A percentile compares a stretch with the other conserved stretches of the same genome.
Conservation (phyloP, 2,329 filamentous ascomycete genomes). For the Emericellopsis atlantica region DNA sequence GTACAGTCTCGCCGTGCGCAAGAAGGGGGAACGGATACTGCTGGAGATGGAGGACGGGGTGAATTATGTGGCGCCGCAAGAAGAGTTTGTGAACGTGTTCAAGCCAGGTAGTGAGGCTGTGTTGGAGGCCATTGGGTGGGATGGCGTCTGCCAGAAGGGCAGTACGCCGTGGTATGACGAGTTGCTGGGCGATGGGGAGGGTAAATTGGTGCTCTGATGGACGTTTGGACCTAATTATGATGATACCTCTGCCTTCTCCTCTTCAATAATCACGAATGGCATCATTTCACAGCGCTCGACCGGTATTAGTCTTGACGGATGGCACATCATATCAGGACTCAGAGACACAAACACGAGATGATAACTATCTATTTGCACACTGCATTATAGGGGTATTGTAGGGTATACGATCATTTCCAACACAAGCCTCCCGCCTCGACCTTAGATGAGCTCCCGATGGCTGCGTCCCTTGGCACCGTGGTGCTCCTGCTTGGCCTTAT, state of each 20-base stretch:
- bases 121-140: conserved; percentile 10
- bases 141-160: conserved; percentile 18
- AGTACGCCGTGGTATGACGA: conserved; percentile 16
- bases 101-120: neutral
- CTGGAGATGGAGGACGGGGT: conserved; percentile 5
- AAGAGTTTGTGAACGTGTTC: conserved; percentile 5
- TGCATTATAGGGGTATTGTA: no score
- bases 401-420: no score
- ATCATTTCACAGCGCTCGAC: no score
- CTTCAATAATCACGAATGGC: no score
- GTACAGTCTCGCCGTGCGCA: conserved; percentile 8
- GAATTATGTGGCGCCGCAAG: conserved; percentile 11
- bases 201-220: conserved; percentile 10
- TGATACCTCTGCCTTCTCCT: no score
- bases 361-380: neutral
- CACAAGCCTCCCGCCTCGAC: no score
- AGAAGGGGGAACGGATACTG: conserved; percentile 7
- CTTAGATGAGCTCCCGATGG: neutral
- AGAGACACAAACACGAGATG: no score
- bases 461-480: neutral
- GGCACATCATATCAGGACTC: no score
- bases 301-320: no score
- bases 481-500: neutral
- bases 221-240: neutral
- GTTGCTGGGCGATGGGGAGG: conserved; percentile 18